Conservation (phyloP, 805 yeast genomes). For the Hanseniaspora thailandica region DNA sequence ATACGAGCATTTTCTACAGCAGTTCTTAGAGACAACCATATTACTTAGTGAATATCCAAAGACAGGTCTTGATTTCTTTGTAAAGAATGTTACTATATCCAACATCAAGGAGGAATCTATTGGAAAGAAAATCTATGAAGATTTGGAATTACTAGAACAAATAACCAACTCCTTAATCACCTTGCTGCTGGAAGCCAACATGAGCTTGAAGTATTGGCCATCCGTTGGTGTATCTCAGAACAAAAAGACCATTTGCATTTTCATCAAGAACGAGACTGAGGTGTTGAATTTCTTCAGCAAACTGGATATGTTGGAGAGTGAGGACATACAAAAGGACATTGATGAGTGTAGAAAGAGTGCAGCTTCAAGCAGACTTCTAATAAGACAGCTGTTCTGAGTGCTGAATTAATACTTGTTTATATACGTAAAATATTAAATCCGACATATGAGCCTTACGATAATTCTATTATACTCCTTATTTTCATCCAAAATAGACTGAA, state of each 20-base stretch:
- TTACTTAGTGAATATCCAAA: slow-evolving; percentile 70
- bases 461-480: no score
- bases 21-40: slow-evolving; percentile 31
- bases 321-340: slow-evolving; percentile 26
- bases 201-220: slow-evolving; percentile 68
- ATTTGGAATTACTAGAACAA: slow-evolving; percentile 32
- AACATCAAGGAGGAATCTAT: slow-evolving; percentile 28
- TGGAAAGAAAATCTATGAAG: slow-evolving; percentile 26
- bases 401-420: background rate
- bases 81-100: slow-evolving; percentile 40
- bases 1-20: slow-evolving; percentile 29
- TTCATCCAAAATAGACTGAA: no score
- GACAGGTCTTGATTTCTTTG: slow-evolving; percentile 69
- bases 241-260: slow-evolving; percentile 37
- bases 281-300: slow-evolving; percentile 46
- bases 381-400: slow-evolving; percentile 18
- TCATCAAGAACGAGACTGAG: slow-evolving; percentile 44
- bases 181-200: slow-evolving; percentile 75
- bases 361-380: slow-evolving; percentile 19
- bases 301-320: slow-evolving; percentile 21
- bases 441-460: no score
- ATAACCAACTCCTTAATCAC: slow-evolving; percentile 38
- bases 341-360: slow-evolving; percentile 34
- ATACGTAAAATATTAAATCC: background rate
- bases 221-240: slow-evolving; percentile 45